These are phyloP conservation scores for Diversispora epigaea DNA, from an alignment of 192 early-diverging fungal genomes.

Conservation along the genomic window DNA sequence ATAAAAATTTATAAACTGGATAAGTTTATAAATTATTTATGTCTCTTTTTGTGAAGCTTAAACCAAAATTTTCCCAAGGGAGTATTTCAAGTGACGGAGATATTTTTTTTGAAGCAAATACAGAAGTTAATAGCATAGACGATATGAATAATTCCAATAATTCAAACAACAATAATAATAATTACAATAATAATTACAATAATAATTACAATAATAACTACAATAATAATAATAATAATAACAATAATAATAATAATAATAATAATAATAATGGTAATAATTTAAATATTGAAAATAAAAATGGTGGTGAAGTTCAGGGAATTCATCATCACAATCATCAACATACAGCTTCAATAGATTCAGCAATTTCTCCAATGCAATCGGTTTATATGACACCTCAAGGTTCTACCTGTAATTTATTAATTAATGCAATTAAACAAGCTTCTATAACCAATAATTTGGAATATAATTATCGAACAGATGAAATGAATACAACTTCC, in stretches of 20 bases:
- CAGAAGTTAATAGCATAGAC: slow-evolving; percentile 3
- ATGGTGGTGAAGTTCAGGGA: neutral
- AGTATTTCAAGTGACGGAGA: slow-evolving; percentile 18
- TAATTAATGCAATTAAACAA: slow-evolving; percentile 5
- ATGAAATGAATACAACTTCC: neutral
- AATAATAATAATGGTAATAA: neutral
- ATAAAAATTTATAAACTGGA: neutral
- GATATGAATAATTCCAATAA: neutral
- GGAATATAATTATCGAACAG: neutral
- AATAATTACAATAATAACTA: neutral
- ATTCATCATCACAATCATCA: neutral
- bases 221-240: neutral
- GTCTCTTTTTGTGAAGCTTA: neutral
- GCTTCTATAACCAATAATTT: neutral
- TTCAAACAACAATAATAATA: neutral
- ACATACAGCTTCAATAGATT: neutral
- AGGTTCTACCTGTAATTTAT: slow-evolving; percentile 18
- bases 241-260: neutral
- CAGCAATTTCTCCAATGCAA: neutral
- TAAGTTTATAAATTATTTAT: neutral
- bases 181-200: neutral
- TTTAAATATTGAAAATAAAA: neutral
- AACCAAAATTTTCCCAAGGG: slow-evolving; percentile 24
- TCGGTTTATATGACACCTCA: slow-evolving; percentile 17
- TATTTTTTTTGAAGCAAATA: slow-evolving; percentile 10